phyloP scores from a whole-genome alignment of 768 basidiomycete genomes.

The Calocybe cyanea region DNA sequence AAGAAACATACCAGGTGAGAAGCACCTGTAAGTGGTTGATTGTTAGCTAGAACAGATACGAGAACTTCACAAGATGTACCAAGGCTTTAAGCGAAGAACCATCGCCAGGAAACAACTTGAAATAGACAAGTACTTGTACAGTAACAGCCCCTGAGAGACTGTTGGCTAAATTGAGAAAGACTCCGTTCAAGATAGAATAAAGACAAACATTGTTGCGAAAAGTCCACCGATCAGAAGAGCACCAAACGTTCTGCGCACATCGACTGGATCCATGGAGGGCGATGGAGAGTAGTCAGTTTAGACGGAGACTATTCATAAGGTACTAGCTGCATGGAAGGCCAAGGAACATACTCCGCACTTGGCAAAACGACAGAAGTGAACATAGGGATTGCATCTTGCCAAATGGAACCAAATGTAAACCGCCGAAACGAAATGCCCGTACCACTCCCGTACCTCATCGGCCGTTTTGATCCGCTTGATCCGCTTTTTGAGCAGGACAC shows the following conservation, averaged over 20 bases:
- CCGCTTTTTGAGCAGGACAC: no score
- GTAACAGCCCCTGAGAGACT: neutral
- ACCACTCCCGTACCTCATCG: no score
- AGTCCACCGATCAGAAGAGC: constrained; percentile 22
- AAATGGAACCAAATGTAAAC: no score
- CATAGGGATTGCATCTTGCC: no score
- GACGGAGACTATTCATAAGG: no score
- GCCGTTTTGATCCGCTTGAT: no score
- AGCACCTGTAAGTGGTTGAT: constrained; percentile 13
- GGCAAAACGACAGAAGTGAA: no score
- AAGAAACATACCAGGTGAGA: constrained; percentile 13
- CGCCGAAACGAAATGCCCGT: no score
- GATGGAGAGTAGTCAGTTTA: no score
- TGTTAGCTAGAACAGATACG: no score
- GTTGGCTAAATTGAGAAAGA: neutral
- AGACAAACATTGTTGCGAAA: constrained; percentile 20
- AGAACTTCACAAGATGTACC: constrained; percentile 5
- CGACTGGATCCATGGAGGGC: neutral
- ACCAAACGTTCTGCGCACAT: constrained; percentile 20
- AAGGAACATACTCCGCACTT: no score
- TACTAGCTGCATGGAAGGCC: no score
- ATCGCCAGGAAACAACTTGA: neutral
- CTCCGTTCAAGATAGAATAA: neutral
- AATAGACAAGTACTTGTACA: constrained; percentile 23
- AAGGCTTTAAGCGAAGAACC: constrained; percentile 10